Evolutionary conservation across 306 rosid species (phyloP), one percentile per base, ranked within the genome.

Genomic region (Casuarina cunninghamiana): DNA sequence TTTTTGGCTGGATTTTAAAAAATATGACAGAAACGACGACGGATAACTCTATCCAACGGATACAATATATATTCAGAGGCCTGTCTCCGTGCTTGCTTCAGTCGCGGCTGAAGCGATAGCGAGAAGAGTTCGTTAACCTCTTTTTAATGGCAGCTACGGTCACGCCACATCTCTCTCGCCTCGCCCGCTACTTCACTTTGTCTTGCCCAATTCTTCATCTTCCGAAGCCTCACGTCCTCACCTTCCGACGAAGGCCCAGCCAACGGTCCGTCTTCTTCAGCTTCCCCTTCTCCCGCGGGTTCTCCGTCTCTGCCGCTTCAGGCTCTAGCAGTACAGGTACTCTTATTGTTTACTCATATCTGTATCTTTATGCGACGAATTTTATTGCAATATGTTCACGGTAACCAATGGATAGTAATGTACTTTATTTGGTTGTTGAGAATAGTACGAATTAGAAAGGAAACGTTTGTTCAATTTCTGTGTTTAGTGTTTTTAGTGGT

Each of bases 121-220:
- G 51, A 13, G 11, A 13, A 48, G 3, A 48, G 11, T 48, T 48
- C n/a, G 6, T 42, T 67, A 17, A 19, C 50, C 15, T 17, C 50
- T n/a, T 42, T 67, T 43, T 17, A 45, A 90, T 90, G 91, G 83
- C 89, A n/a, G 81, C 91, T 71, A 75, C 86, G 68, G 75, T 83
- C 62, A 60, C 90, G 10, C 82, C 84, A 65, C 86, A 86, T 79
- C 80, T 94, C 84, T 82, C 89, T 68, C 90, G 91, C 84, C 77
- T 91, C 51, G 84, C 87, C 58, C 91, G 87, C 57, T 83, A 62
- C 74, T 69, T 85, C 15, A 68, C 86, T 46, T 73, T 35, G 84
- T 86, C 77, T 46, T 77, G 17, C 78, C 77, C 38, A 17, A 76
- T 45, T 53, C 75, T 21, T 19, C 63, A 65, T 57, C 61, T 53